phyloP scores from a whole-genome alignment of 345 rosid genomes.

The Ceriops decandra region DNA sequence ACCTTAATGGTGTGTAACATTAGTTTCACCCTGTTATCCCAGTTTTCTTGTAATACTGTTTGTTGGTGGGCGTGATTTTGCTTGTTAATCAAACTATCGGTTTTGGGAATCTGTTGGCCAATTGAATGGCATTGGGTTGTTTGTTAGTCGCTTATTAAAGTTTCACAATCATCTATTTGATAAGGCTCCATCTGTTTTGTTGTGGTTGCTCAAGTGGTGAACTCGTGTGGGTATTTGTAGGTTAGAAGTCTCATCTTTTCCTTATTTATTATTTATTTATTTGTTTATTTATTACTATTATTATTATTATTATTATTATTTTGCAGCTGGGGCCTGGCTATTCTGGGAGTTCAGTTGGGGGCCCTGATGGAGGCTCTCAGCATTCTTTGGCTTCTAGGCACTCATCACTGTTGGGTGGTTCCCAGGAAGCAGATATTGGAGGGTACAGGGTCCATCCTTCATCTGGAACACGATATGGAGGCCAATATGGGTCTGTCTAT shows the following conservation, averaged over 20 bases:
- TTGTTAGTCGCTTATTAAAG: no score
- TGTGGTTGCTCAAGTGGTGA: not conserved
- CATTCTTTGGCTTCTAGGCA: slow-evolving; percentile 58
- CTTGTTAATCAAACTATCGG: not conserved
- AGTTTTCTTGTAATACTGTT: no score
- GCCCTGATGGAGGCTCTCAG: slow-evolving; percentile 62
- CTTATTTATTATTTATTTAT: slow-evolving; percentile 1
- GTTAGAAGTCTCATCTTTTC: not conserved
- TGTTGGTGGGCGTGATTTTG: not conserved
- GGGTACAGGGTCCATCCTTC: slow-evolving; percentile 62
- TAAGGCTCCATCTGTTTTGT: not conserved
- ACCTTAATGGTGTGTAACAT: no score
- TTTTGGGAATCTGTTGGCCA: not conserved
- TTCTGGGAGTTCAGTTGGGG: slow-evolving; percentile 62
- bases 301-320: not conserved
- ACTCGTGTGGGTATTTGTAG: not conserved
- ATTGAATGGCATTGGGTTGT: no score
- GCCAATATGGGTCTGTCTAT: slow-evolving; percentile 64
- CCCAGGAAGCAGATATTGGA: slow-evolving; percentile 65
- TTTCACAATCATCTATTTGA: not conserved
- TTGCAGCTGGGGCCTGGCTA: slow-evolving; percentile 56
- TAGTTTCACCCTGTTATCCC: no score
- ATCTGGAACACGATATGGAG: slow-evolving; percentile 62
- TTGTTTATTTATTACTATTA: not conserved
- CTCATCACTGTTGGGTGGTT: slow-evolving; percentile 47